phyloP scores from a whole-genome alignment of 306 rosid genomes.

The Cucumis cinereus region DNA sequence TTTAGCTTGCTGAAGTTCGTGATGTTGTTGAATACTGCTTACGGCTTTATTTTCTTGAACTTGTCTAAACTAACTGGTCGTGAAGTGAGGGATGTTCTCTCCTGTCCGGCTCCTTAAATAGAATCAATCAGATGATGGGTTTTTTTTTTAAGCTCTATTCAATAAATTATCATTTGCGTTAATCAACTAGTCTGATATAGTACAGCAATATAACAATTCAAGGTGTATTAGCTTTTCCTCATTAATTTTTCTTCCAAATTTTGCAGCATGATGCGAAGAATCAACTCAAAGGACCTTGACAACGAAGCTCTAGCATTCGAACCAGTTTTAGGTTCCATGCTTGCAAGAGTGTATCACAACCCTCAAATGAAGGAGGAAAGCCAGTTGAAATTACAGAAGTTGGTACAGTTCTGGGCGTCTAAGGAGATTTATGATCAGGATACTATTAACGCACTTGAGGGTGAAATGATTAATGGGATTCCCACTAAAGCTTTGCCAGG shows the following conservation, averaged over 20 bases:
- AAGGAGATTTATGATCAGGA: constrained; percentile 70
- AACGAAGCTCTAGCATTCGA: constrained; percentile 77
- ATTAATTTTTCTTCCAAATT: not conserved
- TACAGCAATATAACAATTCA: not conserved
- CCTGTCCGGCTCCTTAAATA: not conserved
- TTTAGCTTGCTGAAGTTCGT: not conserved
- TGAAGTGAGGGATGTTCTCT: not conserved
- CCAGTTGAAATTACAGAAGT: constrained; percentile 66
- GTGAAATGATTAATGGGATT: constrained; percentile 72
- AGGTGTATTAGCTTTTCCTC: not conserved
- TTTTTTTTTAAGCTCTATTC: not conserved
- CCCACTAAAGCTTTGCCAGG: constrained; percentile 48
- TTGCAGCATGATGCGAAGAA: constrained; percentile 58
- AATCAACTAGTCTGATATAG: not conserved
- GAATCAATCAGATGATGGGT: not conserved
- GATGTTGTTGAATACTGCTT: not conserved
- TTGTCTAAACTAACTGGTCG: not conserved
- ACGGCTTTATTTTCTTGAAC: not conserved
- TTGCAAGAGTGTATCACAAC: constrained; percentile 80
- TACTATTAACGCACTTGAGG: constrained; percentile 49
- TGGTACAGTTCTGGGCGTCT: constrained; percentile 92
- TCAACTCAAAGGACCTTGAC: constrained; percentile 44
- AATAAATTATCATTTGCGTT: not conserved
- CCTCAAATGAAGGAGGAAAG: constrained; percentile 86
- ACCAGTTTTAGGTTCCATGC: constrained; percentile 88